Conservation (phyloP, 1,284 basidiomycete genomes). For the Moesziomyces sp. region DNA sequence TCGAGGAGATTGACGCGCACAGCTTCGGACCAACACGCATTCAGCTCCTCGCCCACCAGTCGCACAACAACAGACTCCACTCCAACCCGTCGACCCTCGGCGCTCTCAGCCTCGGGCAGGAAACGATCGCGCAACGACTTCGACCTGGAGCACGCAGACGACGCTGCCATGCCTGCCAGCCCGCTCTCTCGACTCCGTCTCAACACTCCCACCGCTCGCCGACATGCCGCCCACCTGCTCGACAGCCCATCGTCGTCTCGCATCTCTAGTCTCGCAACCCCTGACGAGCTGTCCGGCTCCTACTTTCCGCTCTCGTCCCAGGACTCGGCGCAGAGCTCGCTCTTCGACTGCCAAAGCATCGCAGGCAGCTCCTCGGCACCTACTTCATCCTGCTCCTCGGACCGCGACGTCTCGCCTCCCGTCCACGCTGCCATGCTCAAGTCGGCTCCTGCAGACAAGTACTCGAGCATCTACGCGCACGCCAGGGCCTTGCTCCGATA, state of each 20-base stretch:
- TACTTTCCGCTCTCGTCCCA: slow-evolving; percentile 53
- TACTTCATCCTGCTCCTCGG: slow-evolving; percentile 33
- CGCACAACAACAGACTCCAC: slow-evolving; percentile 10
- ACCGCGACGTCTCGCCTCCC: slow-evolving; percentile 35
- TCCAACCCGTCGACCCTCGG: slow-evolving; percentile 20
- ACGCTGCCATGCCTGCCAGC: slow-evolving; percentile 20
- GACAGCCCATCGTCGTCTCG: slow-evolving; percentile 33
- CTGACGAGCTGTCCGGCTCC: slow-evolving; percentile 37
- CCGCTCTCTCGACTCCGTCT: slow-evolving; percentile 29
- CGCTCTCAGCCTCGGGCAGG: slow-evolving; percentile 21
- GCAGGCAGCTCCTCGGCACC: slow-evolving; percentile 29
- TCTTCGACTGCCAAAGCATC: slow-evolving; percentile 47
- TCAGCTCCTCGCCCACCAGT: slow-evolving; percentile 25
- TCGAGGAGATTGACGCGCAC: slow-evolving; percentile 28
- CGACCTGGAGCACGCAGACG: slow-evolving; percentile 19
- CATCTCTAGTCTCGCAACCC: slow-evolving; percentile 12
- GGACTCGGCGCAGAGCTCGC: slow-evolving; percentile 40
- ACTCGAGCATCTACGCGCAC: slow-evolving; percentile 66
- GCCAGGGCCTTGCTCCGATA: slow-evolving; percentile 67
- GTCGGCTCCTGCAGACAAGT: slow-evolving; percentile 20
- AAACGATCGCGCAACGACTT: slow-evolving; percentile 35
- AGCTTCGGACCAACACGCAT: slow-evolving; percentile 19
- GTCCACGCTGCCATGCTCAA: slow-evolving; percentile 13
- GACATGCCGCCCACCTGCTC: slow-evolving; percentile 8
- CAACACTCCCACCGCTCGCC: slow-evolving; percentile 17